These are phyloP conservation scores for Paxillus rubicundulus DNA, from an alignment of 768 basidiomycete genomes.

Conservation along the genomic window DNA sequence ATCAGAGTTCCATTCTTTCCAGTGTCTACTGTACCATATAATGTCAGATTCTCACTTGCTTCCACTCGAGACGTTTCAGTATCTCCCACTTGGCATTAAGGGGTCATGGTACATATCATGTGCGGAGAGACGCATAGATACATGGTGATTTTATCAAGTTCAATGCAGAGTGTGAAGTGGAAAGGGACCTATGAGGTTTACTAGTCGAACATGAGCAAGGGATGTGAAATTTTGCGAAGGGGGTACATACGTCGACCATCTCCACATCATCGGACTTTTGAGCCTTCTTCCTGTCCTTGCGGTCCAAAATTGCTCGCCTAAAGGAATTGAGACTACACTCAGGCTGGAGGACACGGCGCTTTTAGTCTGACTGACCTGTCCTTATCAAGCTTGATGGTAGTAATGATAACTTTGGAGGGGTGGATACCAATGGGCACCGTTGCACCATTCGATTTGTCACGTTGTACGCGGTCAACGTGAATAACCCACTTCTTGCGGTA, in stretches of 20 bases:
- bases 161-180: slow-evolving; percentile 12
- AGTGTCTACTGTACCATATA: slow-evolving; percentile 11
- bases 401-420: slow-evolving; percentile 95
- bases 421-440: slow-evolving; percentile 92
- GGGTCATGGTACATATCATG: slow-evolving; percentile 56
- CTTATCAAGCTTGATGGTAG: slow-evolving; percentile 89
- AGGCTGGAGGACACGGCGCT: neutral
- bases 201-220: slow-evolving; percentile 18
- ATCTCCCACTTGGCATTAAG: slow-evolving; percentile 2
- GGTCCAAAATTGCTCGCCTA: slow-evolving; percentile 82
- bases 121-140: slow-evolving; percentile 56
- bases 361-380: slow-evolving; percentile 54
- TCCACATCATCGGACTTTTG: slow-evolving; percentile 62
- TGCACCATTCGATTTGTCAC: slow-evolving; percentile 97
- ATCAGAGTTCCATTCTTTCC: slow-evolving; percentile 1
- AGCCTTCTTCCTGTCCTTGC: slow-evolving; percentile 77
- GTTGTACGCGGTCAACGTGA: slow-evolving; percentile 95
- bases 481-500: slow-evolving; percentile 99
- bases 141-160: slow-evolving; percentile 55
- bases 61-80: slow-evolving; percentile 8
- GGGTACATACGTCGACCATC: slow-evolving; percentile 70
- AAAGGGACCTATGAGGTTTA: slow-evolving; percentile 17
- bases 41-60: slow-evolving; percentile 1
- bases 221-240: slow-evolving; percentile 8
- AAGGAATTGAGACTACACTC: slow-evolving; percentile 6